Base-by-base conservation (phyloP, 306 rosid genomes). In the Vachellia pachyceras region DNA sequence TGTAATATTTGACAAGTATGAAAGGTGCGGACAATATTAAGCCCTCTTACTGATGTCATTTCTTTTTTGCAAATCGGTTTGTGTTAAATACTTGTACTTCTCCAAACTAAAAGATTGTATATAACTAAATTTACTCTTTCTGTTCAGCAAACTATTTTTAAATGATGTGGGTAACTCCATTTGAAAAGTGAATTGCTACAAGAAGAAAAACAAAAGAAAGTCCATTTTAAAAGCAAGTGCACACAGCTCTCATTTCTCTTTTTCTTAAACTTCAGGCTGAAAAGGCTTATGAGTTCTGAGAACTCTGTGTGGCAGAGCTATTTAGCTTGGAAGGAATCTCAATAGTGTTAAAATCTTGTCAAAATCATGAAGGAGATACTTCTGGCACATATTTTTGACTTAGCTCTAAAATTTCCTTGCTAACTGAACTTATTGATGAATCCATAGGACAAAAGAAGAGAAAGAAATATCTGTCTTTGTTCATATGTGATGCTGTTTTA, bases 391-490 rank as follows among this genome's bases (percentile, higher is more conserved):
- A 61, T 5, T 29, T 61, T 29, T 61, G 39, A 61, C 13, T 61
- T 61, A 13, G n/a, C 68, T 29, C 41, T 5, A 40, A 61, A 13
- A 61, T 4, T 61, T 61, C 36, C n/a, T 25, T 61, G 17, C 29
- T 29, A 25, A 61, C n/a, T 61, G 68, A 61, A 61, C 41, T 61
- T 61, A 5, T 29, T 12, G 40, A 58, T 58, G 37, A 58, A 58
- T 65, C 49, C 29, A 23, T 66, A 77, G 72, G 20, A 64, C 45
- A 11, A 72, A 72, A 55, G 54, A 41, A 37, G 36, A 54, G 39
- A 52, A 61, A 65, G 64, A 35, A 73, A 73, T 41, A 10, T 39
- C 15, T 80, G 15, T 58, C 14, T 57, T 6, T 66, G 77, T 76
- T 44, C 25, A 63, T 42, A 54, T 76, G 66, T 61, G 68, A 55